phyloP scores from a whole-genome alignment of 768 basidiomycete species.

The Termitomyces eurrhizus region DNA sequence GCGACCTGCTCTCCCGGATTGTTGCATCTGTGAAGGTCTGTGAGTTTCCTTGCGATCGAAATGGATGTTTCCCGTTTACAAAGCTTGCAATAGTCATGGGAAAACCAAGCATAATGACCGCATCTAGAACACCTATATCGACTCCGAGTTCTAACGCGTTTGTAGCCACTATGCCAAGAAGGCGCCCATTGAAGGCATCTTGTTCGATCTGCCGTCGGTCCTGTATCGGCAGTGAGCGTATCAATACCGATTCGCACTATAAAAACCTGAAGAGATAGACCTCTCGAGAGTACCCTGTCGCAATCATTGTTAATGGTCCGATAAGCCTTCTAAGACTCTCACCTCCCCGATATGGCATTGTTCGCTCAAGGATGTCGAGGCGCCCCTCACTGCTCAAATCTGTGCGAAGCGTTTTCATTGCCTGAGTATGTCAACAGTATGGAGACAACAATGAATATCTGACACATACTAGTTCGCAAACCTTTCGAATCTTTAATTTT shows the following conservation, averaged over 20 bases:
- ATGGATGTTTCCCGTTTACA: constrained; percentile 35
- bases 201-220: constrained; percentile 82
- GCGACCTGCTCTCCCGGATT: constrained; percentile 85
- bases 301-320: background rate
- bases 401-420: constrained; percentile 72
- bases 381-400: constrained; percentile 74
- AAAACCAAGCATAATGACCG: constrained; percentile 87
- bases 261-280: constrained; percentile 27
- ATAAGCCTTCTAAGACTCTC: background rate
- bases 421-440: constrained; percentile 34
- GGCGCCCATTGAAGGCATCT: constrained; percentile 79
- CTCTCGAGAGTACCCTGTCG: constrained; percentile 67
- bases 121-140: constrained; percentile 87
- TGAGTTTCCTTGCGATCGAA: background rate
- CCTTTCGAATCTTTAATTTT: constrained; percentile 60
- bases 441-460: background rate
- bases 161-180: constrained; percentile 85
- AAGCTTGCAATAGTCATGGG: constrained; percentile 78
- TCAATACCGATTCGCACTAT: background rate
- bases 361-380: constrained; percentile 67
- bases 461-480: constrained; percentile 69
- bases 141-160: constrained; percentile 90
- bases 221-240: constrained; percentile 27
- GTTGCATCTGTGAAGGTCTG: constrained; percentile 59
- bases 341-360: constrained; percentile 86